Evolutionary conservation across 2,329 filamentous ascomycete species (phyloP), one percentile per base, ranked within the genome.

Genomic region (Colletotrichum chrysophilum): DNA sequence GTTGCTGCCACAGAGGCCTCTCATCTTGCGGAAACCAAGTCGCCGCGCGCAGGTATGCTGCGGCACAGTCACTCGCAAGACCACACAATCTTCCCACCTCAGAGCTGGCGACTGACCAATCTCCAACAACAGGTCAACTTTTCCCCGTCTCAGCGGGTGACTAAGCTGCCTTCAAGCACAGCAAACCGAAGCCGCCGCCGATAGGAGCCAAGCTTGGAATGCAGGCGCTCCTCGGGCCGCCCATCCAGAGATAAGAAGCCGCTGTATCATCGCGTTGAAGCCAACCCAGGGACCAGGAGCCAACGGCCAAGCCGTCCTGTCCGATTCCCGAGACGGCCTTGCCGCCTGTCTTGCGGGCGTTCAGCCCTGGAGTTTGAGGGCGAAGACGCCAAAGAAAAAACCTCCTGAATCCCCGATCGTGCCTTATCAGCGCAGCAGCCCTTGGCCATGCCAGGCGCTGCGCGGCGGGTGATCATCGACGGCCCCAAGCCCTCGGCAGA

Each of bases 241-340:
- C 13, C 66, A 56, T n/a, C 62, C 21, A 66, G 36, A 71, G 72
- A 75, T 72, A 72, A 75, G 62, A 75, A 62, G 72, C 68, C 69
- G 72, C 61, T 69, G 69, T 61, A 32, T n/a, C 58, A 61, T 70
- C 56, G 55, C 55, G 38, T 64, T 16, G 52, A 66, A 38, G 16
- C 28, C 62, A 26, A 38, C 55, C 28, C 48, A 24, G 61, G 55
- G 60, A 18, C 55, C 52, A 72, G 68, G 36, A 26, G 67, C n/a
- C n/a, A 64, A 14, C 32, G 61, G 64, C 70, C 64, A 73, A 64
- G 64, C 69, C 64, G 18, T 61, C n/a, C 68, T 61, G 32, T 21
- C 58, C 34, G 21, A 30, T 21, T 32, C 18, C 26, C 28, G 48
- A 32, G 64, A 21, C n/a, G 28, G 43, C 38, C 64, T 52, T 66